Base-by-base conservation (phyloP, 345 rosid species). In the Cardamine occulta region DNA sequence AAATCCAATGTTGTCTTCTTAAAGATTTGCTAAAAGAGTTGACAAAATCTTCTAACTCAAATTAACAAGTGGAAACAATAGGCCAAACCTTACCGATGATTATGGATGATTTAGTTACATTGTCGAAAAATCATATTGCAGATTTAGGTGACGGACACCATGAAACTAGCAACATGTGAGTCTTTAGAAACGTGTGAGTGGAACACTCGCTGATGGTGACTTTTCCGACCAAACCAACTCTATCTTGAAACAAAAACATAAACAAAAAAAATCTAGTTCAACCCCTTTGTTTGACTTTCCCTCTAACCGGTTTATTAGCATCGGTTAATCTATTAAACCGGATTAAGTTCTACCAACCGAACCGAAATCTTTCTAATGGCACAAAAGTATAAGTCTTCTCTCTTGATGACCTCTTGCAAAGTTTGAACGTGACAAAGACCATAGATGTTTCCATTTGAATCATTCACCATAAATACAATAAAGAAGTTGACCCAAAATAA, bases 151-250 rank as follows among this genome's bases (percentile, higher is more conserved):
- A 57, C 17, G 35, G 1, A 12, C 53, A 37, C 51, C 12, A 48
- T 44, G 44, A 53, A 66, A 5, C 48, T 47, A 47, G 17, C 14
- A 71, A 37, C 4, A 24, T 18, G 21, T 75, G 67, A 58, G 55
- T 60, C 68, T 17, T 37, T 35, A 49, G 34, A 59, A 53, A 35
- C 80, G 80, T 76, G 80, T 55, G 8, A 19, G 54, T 12, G 2
- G 17, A 71, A 47, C 39, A 77, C 31, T 61, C 17, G 26, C 1
- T 28, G 31, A 28, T 28, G 31, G 4, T 29, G 68, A 31, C 68
- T 79, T 73, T 79, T 44, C 78, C 73, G 73, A 72, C 81, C 63
- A 72, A 24, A 70, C 66, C 65, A 76, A 72, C 80, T 70, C 71
- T 67, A 35, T 57, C 62, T 56, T 55, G 24, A 45, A 64, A 54